Evolutionary conservation across 805 yeast genomes (phyloP).

Genomic region (Schwanniomyces yamadae): DNA sequence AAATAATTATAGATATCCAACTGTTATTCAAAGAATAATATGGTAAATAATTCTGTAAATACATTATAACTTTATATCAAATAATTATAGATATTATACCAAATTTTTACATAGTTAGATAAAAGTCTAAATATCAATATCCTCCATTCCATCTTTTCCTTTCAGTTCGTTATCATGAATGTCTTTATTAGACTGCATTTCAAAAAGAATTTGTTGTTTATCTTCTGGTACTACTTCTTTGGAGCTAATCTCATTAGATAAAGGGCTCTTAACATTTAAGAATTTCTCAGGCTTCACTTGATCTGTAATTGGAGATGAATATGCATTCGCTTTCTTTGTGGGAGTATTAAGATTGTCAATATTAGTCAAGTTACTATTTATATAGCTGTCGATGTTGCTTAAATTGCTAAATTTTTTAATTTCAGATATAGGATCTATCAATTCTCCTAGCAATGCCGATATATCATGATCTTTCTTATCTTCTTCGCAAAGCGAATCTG

Average conservation of each 20-base stretch:
- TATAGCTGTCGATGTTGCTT: constrained; percentile 29
- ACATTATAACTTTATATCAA: too few species aligned
- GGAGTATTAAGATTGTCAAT: constrained; percentile 20
- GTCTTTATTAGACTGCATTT: too few species aligned
- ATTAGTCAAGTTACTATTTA: constrained; percentile 26
- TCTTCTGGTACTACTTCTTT: too few species aligned
- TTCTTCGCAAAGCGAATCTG: constrained; percentile 19
- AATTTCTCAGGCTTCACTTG: background rate
- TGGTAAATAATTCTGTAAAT: constrained; percentile 73
- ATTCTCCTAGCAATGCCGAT: constrained; percentile 11
- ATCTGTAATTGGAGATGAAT: too few species aligned
- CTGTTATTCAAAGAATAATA: constrained; percentile 70
- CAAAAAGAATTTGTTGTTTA: too few species aligned
- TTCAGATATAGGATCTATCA: constrained; percentile 21
- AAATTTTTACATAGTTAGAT: too few species aligned
- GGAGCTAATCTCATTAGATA: background rate
- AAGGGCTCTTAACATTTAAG: background rate
- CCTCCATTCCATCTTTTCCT: too few species aligned
- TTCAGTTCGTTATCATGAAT: too few species aligned
- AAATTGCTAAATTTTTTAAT: constrained; percentile 17
- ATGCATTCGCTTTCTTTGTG: constrained; percentile 2
- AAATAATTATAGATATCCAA: constrained; percentile 54
- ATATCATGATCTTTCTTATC: constrained; percentile 14
- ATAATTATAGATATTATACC: too few species aligned
- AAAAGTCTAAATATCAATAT: too few species aligned